Evolutionary conservation across 2,329 filamentous ascomycete genomes (phyloP), one percentile per base, ranked within the genome.

Genomic region (Cladosporium sp.): DNA sequence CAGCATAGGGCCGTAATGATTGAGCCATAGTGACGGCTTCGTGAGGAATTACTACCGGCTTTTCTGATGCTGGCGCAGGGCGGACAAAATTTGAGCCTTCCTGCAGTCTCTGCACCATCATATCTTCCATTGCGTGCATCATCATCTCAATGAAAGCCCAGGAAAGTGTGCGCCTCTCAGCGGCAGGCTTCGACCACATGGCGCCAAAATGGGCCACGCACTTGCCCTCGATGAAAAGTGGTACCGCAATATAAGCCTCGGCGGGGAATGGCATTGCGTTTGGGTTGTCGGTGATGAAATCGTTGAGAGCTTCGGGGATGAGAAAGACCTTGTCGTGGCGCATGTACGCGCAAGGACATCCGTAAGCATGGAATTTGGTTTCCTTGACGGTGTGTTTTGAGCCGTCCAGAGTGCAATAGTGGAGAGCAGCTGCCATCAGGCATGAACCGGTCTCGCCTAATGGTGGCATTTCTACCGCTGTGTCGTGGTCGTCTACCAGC

Each of bases 181-280:
- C 80, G n/a, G 87, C 88, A 67, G 89, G 83, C 52, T 80, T 78
- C 6, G 87, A 87, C 89, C 89, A 92, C 81, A 91, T 88, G 74
- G 89, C 80, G n/a, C 89, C 89, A 73, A 92, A 88, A 75, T 91
- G 87, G 26, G 87, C 88, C 71, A 90, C 85, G 73, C 87, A 90
- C 74, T 88, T 90, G 36, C 85, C 87, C 51, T 87, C 84, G 4
- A 84, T 83, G 69, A 88, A 90, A 1, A 92, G 78, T 0, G 89
- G 89, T 15, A 91, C 80, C 8, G 86, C 87, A 41, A 92, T 80
- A 73, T 90, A 91, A 2, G 88, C 87, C 71, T 91, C 89, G 36
- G 85, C 86, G 1, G 85, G 81, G 32, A 88, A 85, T 0, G 87
- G 85, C 14, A 90, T 77, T 59, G 81, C 76, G 71, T 89, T 88